phyloP scores from a whole-genome alignment of 2,329 filamentous ascomycete genomes.

The Talaromyces islandicus region DNA sequence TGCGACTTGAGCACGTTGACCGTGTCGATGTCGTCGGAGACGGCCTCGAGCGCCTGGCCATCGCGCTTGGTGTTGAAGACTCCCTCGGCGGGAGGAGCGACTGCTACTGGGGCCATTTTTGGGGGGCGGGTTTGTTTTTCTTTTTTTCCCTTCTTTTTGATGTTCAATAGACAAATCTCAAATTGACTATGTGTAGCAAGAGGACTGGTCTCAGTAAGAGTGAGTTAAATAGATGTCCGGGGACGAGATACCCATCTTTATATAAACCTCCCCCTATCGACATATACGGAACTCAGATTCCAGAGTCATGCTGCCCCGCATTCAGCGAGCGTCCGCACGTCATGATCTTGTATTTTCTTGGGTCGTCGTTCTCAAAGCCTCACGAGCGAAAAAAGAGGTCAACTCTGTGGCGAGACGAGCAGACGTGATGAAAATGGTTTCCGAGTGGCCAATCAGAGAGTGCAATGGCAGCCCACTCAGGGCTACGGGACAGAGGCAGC shows the following conservation, averaged over 20 bases:
- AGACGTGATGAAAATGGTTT: constrained; percentile 12
- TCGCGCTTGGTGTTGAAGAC: constrained; percentile 37
- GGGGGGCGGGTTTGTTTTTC: no score
- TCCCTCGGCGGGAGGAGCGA: constrained; percentile 16
- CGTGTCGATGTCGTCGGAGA: constrained; percentile 54
- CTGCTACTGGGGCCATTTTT: constrained; percentile 19
- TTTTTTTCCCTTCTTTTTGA: not conserved
- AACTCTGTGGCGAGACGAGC: not conserved
- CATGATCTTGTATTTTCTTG: not conserved
- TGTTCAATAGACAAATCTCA: not conserved
- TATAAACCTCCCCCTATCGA: constrained; percentile 1
- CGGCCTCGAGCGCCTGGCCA: constrained; percentile 52
- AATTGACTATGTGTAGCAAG: not conserved
- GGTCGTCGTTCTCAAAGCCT: no score
- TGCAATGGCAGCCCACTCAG: not conserved
- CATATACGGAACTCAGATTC: constrained; percentile 8
- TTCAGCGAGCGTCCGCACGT: not conserved
- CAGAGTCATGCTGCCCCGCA: not conserved
- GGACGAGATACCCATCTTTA: not conserved
- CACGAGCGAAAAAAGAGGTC: not conserved
- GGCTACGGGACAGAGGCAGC: not conserved
- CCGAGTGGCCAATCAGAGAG: constrained; percentile 9
- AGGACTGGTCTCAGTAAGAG: not conserved
- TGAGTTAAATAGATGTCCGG: not conserved
- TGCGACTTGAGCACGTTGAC: constrained; percentile 56